Evolutionary conservation across 176 grass and related monocot species (phyloP), one percentile per base, ranked within the genome.

Genomic region (Zizania latifolia): DNA sequence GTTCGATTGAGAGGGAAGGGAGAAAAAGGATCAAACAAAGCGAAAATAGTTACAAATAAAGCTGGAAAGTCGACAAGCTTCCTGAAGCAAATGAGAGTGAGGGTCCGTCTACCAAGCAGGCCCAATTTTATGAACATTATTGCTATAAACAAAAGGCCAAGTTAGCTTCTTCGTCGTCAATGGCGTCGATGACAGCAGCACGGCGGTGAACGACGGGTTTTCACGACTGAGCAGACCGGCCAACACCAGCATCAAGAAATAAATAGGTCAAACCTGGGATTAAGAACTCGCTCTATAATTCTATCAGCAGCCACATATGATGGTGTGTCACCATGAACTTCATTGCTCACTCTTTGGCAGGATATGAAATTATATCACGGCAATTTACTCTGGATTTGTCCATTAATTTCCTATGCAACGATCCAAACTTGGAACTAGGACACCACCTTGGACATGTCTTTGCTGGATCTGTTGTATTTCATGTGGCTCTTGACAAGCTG

Each of bases 401-500:
- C 38, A n/a, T n/a, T n/a, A n/a, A n/a, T 41, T 50, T 59, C 24
- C n/a, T 17, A 3, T 2, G 51, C 39, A 32, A 58, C 22, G 45
- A 65, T 71, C 74, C 56, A 64, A 64, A 26, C 54, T 53, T 13
- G 10, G 1, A 76, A 68, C 84, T 75, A 72, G 48, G 90, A 62
- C 10, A 70, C 46, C 1, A 32, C 38, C 73, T 92, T 92, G 71
- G 85, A 77, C 61, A 98, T 87, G 40, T 94, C 84, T 72, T 86
- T 88, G 76, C 68, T 81, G 41, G 95, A 99, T 65, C 95, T 89
- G 55, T 99, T 99, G 87, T 99, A 94, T 48, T 94, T 99, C 95
- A 99, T 86, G 76, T 99, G 95, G 77, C 91, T 94, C 38, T 78
- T 94, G 24, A 99, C 92, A 30, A 99, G 95, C 65, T 99, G 95